Evolutionary conservation across 805 yeast genomes (phyloP).

Genomic region (Kodamaea laetipori): DNA sequence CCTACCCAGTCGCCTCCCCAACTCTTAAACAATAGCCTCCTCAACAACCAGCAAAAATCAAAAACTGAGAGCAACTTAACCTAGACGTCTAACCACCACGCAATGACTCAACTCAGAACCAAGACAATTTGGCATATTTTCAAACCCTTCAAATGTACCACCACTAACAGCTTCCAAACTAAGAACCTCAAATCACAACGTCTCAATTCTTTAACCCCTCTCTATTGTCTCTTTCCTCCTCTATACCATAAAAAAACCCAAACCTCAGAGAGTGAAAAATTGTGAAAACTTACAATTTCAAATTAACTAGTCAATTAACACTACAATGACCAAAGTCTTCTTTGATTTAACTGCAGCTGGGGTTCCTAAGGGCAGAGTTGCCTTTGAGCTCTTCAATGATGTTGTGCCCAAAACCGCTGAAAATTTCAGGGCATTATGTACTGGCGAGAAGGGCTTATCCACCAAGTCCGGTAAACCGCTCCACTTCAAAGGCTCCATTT

Average conservation of each 20-base stretch:
- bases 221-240: conserved; percentile 2
- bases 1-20: too few relatives aligned
- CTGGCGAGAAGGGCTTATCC: conserved; percentile 76
- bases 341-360: conserved; percentile 81
- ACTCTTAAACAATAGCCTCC: too few relatives aligned
- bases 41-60: too few relatives aligned
- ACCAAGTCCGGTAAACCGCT: conserved; percentile 65
- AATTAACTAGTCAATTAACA: neutral
- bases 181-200: too few relatives aligned
- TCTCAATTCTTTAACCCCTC: too few relatives aligned
- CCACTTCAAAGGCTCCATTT: conserved; percentile 78
- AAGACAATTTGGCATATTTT: too few relatives aligned
- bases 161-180: too few relatives aligned
- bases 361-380: conserved; percentile 69
- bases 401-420: conserved; percentile 88
- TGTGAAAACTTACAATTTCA: neutral
- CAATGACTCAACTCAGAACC: too few relatives aligned
- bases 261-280: neutral
- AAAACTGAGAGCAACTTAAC: too few relatives aligned
- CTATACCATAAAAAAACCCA: neutral
- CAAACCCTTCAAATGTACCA: too few relatives aligned
- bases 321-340: conserved; percentile 54
- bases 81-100: too few relatives aligned
- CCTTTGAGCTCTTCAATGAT: conserved; percentile 70
- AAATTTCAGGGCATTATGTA: conserved; percentile 84